Percentiles rank a stretch among this genome's conserved stretches.
These are phyloP conservation scores for Geotrichum klebahnii DNA, from an alignment of 1,139 yeast genomes.

Conservation along the genomic window DNA sequence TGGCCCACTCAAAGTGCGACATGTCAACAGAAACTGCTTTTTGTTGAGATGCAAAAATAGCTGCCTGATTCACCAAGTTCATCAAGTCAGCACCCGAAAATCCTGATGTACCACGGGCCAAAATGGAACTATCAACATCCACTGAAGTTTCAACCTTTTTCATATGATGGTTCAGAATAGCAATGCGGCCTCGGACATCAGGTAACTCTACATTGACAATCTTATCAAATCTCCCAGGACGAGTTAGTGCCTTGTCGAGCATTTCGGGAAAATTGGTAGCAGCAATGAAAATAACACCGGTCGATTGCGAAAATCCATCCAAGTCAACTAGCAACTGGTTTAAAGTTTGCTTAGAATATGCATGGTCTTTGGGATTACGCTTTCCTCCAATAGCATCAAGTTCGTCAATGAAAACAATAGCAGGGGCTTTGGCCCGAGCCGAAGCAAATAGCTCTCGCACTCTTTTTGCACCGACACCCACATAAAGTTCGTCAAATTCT, in stretches of 20 bases:
- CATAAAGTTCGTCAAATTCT: slow-evolving; percentile 95
- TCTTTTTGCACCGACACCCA: slow-evolving; percentile 98
- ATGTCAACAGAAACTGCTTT: slow-evolving; percentile 87
- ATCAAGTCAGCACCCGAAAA: slow-evolving; percentile 94
- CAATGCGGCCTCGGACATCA: slow-evolving; percentile 95
- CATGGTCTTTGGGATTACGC: slow-evolving; percentile 95
- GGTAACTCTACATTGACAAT: slow-evolving; percentile 93
- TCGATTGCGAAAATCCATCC: slow-evolving; percentile 91
- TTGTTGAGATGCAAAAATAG: slow-evolving; percentile 90
- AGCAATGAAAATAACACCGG: slow-evolving; percentile 92
- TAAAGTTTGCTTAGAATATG: slow-evolving; percentile 93
- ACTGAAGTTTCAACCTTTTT: slow-evolving; percentile 80
- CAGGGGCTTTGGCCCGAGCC: slow-evolving; percentile 94
- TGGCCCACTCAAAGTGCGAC: slow-evolving; percentile 97
- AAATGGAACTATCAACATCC: slow-evolving; percentile 78
- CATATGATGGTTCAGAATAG: slow-evolving; percentile 88
- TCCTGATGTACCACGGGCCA: slow-evolving; percentile 98
- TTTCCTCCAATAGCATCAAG: slow-evolving; percentile 98
- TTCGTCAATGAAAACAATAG: slow-evolving; percentile 93
- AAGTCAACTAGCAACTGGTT: slow-evolving; percentile 93
- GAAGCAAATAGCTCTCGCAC: slow-evolving; percentile 89
- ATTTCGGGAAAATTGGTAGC: slow-evolving; percentile 98
- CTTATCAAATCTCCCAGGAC: slow-evolving; percentile 98
- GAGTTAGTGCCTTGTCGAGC: slow-evolving; percentile 90
- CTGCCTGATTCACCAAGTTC: slow-evolving; percentile 96